These are phyloP conservation scores for Rutstroemia sp. DNA, from an alignment of 2,329 filamentous ascomycete species.

Conservation along the genomic window DNA sequence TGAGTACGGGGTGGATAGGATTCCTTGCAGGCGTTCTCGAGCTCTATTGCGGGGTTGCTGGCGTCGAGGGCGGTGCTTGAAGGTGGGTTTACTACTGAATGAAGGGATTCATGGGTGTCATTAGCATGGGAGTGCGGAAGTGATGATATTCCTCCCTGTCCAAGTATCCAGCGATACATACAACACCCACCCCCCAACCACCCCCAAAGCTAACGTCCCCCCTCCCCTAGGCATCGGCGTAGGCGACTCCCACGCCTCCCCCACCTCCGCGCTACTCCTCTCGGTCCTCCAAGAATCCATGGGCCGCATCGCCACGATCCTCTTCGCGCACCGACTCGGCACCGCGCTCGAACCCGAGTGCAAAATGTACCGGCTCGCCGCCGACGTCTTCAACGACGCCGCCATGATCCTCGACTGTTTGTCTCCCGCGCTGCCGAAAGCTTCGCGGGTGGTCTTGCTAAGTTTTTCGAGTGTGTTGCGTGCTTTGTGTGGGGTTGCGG, in stretches of 20 bases:
- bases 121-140: too few species aligned
- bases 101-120: too few species aligned
- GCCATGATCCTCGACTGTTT: constrained; percentile 65
- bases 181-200: too few species aligned
- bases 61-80: constrained; percentile 61
- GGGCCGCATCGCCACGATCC: constrained; percentile 59
- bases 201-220: background rate
- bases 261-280: constrained; percentile 58
- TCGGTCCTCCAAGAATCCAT: constrained; percentile 59
- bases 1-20: constrained; percentile 33
- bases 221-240: constrained; percentile 51
- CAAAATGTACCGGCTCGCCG: constrained; percentile 63
- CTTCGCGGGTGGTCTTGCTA: constrained; percentile 47
- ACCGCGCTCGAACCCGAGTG: constrained; percentile 63
- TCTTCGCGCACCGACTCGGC: constrained; percentile 62
- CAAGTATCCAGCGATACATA: too few species aligned
- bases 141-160: background rate
- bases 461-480: constrained; percentile 54
- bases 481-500: constrained; percentile 80
- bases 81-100: constrained; percentile 34
- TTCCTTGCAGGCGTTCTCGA: constrained; percentile 58
- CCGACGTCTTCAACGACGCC: constrained; percentile 64
- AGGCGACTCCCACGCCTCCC: constrained; percentile 56
- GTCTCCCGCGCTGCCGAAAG: constrained; percentile 54
- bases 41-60: constrained; percentile 55